Evolutionary conservation across 2,329 filamentous ascomycete genomes (phyloP), one percentile per base, ranked within the genome.

Genomic region (Botrytis paeoniae): DNA sequence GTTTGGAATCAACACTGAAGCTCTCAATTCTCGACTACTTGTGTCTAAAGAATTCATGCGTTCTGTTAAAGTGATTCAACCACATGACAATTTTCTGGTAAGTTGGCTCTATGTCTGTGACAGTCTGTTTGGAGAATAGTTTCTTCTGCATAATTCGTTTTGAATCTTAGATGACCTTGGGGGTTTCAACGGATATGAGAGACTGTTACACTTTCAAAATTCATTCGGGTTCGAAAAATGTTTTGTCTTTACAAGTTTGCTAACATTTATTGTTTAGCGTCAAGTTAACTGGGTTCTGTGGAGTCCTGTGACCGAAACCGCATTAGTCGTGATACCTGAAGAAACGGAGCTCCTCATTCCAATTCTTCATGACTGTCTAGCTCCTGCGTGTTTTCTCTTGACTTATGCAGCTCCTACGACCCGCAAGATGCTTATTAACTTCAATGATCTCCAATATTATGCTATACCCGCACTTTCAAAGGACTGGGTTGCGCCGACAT

Each of bases 221-320:
- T 18, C 3, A 29, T 9, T 29, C 18, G 14, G 3, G 1, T 18
- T 29, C n/a, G 4, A 32, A n/a, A 14, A 18, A 5, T 32, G 29
- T 7, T 8, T 18, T 18, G 10, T 9, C 4, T 12, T 43, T 25
- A 18, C n/a, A 7, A 8, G 14, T 16, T 43, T 54, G 57, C 61
- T 73, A 71, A 75, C 12, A 22, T 29, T 54, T 75, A 41, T 72
- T 82, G 35, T 68, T 51, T n/a, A 78, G 76, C 83, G 85, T 1
- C 80, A 86, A 0, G 87, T 91, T 0, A 86, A 89, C 39, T 93
- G 89, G 89, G 78, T 93, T 3, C 79, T 92, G 0, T 91, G 86
- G 85, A 87, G 85, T 73, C 76, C 76, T 0, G n/a, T 76, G 0
- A 81, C 82, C 0, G 77, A 86, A 12, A 85, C 83, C 0, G 90